Evolutionary conservation across 768 basidiomycete genomes (phyloP), one percentile per base, ranked within the genome.

Genomic region (Lactifluus hygrophoroides): DNA sequence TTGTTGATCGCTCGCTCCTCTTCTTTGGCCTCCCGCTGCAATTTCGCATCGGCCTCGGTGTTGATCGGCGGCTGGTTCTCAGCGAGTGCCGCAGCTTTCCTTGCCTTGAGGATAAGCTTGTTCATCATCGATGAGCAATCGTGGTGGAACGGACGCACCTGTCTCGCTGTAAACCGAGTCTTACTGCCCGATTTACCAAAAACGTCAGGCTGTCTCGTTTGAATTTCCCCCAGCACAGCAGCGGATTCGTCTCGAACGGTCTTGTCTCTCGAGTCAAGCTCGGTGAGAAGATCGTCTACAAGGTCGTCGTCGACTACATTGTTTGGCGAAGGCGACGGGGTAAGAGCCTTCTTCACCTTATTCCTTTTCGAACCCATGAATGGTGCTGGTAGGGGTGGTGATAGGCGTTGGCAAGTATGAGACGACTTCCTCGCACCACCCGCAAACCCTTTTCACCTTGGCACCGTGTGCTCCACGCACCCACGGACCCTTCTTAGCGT

Each of bases 281-380:
- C 85, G 7, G 83, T 79, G 47, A 93, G 70, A 1, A 94, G 80
- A 65, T 89, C 85, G 63, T 90, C 80, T 74, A 92, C 76, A 47
- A 92, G 76, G 10, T 79, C 78, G 45, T 82, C 79, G 55, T 85
- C 80, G 43, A 79, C 77, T 19, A 63, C 63, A 30, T 46, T 30
- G 8, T 28, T 53, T 3, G 62, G 16, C 14, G 66, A 43, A 14
- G 63, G 54, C 1, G 71, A 44, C 7, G 71, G 63, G 16, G 76
- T 66, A 46, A 73, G 25, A 23, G 65, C 58, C 68, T 83, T 81
- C 72, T 81, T 82, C 47, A 74, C 59, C 69, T 82, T 85, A 64
- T 76, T 80, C 68, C 73, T 77, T 69, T 83, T 89, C 57, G 77
- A 75, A 48, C 75, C 75, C 81, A 82, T 82, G 32, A 23, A n/a